A percentile compares a stretch with the other conserved stretches of the same genome.
These are phyloP conservation scores for Litsea cubeba DNA, from an alignment of 164 flowering plant genomes.

Conservation along the genomic window DNA sequence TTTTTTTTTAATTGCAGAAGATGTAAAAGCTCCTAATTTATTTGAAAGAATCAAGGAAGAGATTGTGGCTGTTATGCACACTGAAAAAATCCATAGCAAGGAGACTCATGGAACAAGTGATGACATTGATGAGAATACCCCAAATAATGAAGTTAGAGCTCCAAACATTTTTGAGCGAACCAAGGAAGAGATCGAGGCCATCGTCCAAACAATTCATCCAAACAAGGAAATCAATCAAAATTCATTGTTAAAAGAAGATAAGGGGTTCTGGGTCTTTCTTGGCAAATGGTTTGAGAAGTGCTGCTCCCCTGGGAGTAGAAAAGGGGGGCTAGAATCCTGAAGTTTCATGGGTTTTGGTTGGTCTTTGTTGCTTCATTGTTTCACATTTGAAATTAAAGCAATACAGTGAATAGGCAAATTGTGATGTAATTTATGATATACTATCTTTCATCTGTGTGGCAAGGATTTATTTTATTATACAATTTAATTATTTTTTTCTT, in stretches of 20 bases:
- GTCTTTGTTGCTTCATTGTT: not conserved
- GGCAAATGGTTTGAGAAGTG: conserved; percentile 27
- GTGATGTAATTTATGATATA: not conserved
- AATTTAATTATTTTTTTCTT: no score
- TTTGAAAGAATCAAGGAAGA: conserved; percentile 54
- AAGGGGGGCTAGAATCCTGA: conserved; percentile 5
- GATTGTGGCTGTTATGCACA: conserved; percentile 36
- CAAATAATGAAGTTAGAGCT: conserved; percentile 55
- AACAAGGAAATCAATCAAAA: conserved; percentile 41
- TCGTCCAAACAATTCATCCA: conserved; percentile 43
- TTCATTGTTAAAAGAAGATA: conserved; percentile 17
- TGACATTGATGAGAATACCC: conserved; percentile 59
- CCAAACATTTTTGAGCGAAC: conserved; percentile 55
- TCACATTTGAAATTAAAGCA: not conserved
- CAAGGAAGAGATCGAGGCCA: conserved; percentile 74
- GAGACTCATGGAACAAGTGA: conserved; percentile 63
- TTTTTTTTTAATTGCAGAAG: not conserved
- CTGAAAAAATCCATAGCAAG: conserved; percentile 31
- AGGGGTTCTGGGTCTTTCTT: conserved; percentile 20
- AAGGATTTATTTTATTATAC: no score
- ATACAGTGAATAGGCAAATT: not conserved
- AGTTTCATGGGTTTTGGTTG: not conserved
- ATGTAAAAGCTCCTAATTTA: conserved; percentile 51
- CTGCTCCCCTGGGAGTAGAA: conserved; percentile 13
- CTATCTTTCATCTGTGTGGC: no score